phyloP scores from a whole-genome alignment of 305 asterid genomes.

The Fraxinus platypoda region DNA sequence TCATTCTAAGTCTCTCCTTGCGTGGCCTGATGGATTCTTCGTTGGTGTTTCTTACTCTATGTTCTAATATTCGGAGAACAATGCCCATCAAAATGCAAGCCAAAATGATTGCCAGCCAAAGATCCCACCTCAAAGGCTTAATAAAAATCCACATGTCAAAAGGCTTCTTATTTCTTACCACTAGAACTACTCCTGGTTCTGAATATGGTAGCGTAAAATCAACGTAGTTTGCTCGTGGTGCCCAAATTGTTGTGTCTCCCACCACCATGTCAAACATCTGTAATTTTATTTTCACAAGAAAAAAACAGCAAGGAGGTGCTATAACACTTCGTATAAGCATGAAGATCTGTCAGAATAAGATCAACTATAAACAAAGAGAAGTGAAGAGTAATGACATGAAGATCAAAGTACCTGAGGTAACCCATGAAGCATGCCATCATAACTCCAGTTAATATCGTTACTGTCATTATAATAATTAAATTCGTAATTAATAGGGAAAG shows the following conservation, averaged over 20 bases:
- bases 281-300: neutral
- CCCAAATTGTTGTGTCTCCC: conserved; percentile 53
- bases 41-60: conserved; percentile 7
- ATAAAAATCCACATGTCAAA: conserved; percentile 56
- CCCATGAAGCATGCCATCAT: conserved; percentile 32
- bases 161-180: conserved; percentile 45
- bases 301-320: neutral
- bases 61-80: conserved; percentile 45
- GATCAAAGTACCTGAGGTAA: conserved; percentile 34
- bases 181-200: conserved; percentile 50
- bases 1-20: conserved; percentile 22
- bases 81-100: conserved; percentile 46
- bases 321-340: neutral
- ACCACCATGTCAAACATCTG: conserved; percentile 50
- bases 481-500: conserved; percentile 29
- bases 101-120: conserved; percentile 49
- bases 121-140: conserved; percentile 62
- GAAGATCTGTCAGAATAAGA: neutral
- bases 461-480: conserved; percentile 25
- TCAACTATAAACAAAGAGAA: neutral
- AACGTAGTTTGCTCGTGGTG: conserved; percentile 40
- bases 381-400: neutral
- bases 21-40: conserved; percentile 20
- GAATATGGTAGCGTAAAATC: conserved; percentile 57
- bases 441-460: conserved; percentile 15